phyloP scores from a whole-genome alignment of 208 protist genomes.

The Tritrichomonas foetus region DNA sequence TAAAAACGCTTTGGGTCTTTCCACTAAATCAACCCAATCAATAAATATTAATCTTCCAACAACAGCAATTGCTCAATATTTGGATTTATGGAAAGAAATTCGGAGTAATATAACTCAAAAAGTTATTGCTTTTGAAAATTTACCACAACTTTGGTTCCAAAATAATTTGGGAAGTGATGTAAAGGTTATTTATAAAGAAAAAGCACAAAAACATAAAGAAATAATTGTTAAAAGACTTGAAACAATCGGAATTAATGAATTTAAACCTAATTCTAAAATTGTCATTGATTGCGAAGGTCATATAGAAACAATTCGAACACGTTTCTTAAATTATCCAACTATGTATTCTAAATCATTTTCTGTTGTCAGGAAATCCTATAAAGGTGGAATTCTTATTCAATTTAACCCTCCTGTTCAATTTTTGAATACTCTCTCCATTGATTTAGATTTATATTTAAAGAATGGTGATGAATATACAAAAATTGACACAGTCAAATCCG shows the following conservation, averaged over 20 bases:
- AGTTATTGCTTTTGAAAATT: neutral
- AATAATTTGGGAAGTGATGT: neutral
- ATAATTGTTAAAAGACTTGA: no score
- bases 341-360: neutral
- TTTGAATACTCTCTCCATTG: neutral
- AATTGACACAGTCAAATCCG: neutral
- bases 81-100: neutral
- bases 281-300: neutral
- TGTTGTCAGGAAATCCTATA: neutral
- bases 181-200: neutral
- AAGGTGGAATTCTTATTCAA: conserved; percentile 2
- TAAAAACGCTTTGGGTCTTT: neutral
- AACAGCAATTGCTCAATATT: neutral
- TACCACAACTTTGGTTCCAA: neutral
- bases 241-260: neutral
- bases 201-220: neutral
- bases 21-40: neutral
- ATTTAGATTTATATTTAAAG: neutral
- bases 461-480: neutral
- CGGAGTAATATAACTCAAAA: neutral
- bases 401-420: neutral
- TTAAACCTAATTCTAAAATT: neutral
- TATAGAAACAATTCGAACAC: neutral
- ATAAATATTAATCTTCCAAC: neutral
- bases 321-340: neutral